Evolutionary conservation across 2,329 filamentous ascomycete genomes (phyloP).

Genomic region (Aureobasidium pullulans): DNA sequence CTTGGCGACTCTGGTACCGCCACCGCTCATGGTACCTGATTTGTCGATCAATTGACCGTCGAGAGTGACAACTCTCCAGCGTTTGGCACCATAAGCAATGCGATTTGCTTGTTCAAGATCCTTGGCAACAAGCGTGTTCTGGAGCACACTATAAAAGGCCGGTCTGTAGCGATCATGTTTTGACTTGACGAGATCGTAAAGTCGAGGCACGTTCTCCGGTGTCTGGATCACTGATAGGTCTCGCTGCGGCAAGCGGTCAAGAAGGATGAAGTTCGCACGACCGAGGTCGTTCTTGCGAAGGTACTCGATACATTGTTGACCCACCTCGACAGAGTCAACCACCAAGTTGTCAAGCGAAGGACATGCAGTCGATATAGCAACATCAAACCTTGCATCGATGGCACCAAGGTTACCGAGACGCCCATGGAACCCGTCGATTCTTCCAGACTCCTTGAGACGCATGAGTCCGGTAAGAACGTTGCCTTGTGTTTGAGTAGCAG

Average conservation of each 20-base stretch:
- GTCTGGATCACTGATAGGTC: conserved; percentile 77
- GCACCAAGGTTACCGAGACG: conserved; percentile 87
- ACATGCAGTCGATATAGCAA: conserved; percentile 97
- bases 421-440: conserved; percentile 95
- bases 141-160: conserved; percentile 91
- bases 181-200: conserved; percentile 87
- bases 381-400: conserved; percentile 89
- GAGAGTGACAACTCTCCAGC: conserved; percentile 94
- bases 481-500: conserved; percentile 83
- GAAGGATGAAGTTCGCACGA: conserved; percentile 90
- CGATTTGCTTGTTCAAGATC: conserved; percentile 94
- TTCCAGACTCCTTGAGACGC: conserved; percentile 89
- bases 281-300: conserved; percentile 95
- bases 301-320: conserved; percentile 97
- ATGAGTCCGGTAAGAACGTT: conserved; percentile 78
- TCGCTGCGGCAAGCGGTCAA: conserved; percentile 75
- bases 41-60: conserved; percentile 95
- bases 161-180: conserved; percentile 82
- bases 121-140: conserved; percentile 87
- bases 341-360: conserved; percentile 90
- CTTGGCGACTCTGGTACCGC: conserved; percentile 80
- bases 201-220: conserved; percentile 80
- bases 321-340: conserved; percentile 89
- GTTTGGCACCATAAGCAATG: conserved; percentile 85
- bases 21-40: conserved; percentile 97